Conservation (phyloP, 2,329 filamentous ascomycete species). For the Tolypocladium amazonense region DNA sequence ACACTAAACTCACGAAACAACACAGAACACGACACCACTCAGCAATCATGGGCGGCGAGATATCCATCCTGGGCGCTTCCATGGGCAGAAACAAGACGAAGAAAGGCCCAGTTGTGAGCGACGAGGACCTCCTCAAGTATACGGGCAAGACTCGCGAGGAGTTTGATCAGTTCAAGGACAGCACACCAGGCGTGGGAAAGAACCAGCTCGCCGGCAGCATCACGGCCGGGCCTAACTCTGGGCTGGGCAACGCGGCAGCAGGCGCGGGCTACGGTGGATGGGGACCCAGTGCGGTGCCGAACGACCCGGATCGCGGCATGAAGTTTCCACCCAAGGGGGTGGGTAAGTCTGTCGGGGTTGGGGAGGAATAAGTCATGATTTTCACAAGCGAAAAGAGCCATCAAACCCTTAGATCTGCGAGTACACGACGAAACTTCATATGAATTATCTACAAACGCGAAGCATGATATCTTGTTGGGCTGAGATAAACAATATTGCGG, state of each 20-base stretch:
- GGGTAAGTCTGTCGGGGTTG: not conserved
- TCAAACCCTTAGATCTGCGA: too few species aligned
- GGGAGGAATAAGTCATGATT: not conserved
- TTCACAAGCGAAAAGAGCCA: too few species aligned
- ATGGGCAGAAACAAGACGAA: slow-evolving; percentile 15
- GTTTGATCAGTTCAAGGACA: slow-evolving; percentile 25
- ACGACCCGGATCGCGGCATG: slow-evolving; percentile 17
- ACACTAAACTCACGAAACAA: not conserved
- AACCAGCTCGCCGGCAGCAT: slow-evolving; percentile 27
- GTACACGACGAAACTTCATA: too few species aligned
- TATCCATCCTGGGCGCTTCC: not conserved
- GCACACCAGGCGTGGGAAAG: slow-evolving; percentile 26
- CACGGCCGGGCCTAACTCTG: slow-evolving; percentile 15
- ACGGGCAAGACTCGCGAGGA: slow-evolving; percentile 26
- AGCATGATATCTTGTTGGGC: too few species aligned
- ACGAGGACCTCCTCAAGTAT: slow-evolving; percentile 29
- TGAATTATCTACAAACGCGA: too few species aligned
- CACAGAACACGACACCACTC: not conserved
- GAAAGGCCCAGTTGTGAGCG: too few species aligned
- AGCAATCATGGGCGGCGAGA: not conserved
- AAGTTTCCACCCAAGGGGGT: slow-evolving; percentile 28
- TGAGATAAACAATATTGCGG: too few species aligned
- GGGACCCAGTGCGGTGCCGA: slow-evolving; percentile 17
- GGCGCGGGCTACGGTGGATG: slow-evolving; percentile 22
- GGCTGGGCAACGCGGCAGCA: slow-evolving; percentile 18